Evolutionary conservation across 306 rosid species (phyloP), one percentile per base, ranked within the genome.

Genomic region (Carpinus fangiana): DNA sequence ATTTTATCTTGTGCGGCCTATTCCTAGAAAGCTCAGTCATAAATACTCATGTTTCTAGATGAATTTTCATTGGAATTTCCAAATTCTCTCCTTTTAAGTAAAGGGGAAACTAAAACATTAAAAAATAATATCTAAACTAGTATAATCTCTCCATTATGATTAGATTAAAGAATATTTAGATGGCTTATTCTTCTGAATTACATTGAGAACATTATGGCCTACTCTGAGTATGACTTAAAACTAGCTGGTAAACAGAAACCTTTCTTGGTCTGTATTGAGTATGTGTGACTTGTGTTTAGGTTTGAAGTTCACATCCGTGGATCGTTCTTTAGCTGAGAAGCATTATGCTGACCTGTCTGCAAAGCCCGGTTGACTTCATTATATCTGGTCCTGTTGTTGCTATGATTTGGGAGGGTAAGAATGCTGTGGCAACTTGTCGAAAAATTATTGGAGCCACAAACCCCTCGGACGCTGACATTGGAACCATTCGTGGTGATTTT

Each of bases 381-480:
- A 79, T 92, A 18, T 88, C 92, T 45, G 98, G 98, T 8, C 98
- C 98, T 13, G 97, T 95, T 84, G 98, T 91, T 74, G 98, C 98
- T n/a, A 95, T 88, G 97, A 74, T 92, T 23, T 95, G 98, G 98
- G 98, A 95, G 88, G 98, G 98, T 2, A 92, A 95, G 88, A 87
- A 84, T 77, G 96, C 88, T 75, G 91, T 95, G 62, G 1, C 75
- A 0, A 91, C 97, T 50, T 97, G 98, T 50, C 80, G 98, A 11
- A 93, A 93, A 96, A 90, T 95, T 0, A 92, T 93, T 70, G 97
- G 99, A 38, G 98, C 99, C 75, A 95, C 99, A 8, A 91, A 95
- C 84, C 99, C 98, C 2, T 87, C 91, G 0, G 94, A 94, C 14
- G 87, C 98, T 54, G 97, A 91, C 84, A 97, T 93, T 1, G 97